Evolutionary conservation across 768 basidiomycete genomes (phyloP).

Genomic region (Lentinula sp.): DNA sequence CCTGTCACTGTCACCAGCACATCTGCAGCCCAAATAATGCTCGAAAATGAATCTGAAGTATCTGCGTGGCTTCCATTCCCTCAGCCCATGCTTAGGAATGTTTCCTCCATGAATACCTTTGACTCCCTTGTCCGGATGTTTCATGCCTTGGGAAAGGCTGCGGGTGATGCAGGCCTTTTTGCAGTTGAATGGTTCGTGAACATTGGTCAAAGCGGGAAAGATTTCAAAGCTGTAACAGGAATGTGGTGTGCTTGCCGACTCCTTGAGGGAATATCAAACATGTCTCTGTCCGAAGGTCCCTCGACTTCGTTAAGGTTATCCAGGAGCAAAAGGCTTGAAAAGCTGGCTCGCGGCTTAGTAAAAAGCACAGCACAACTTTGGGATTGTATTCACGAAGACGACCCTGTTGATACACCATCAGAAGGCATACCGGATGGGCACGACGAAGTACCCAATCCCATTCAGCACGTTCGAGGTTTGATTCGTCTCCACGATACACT

Average conservation of each 20-base stretch:
- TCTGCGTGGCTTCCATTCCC: slow-evolving; percentile 46
- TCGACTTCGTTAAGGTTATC: slow-evolving; percentile 16
- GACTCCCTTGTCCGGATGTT: slow-evolving; percentile 67
- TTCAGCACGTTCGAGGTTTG: slow-evolving; percentile 67
- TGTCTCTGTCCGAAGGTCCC: slow-evolving; percentile 32
- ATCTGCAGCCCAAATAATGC: slow-evolving; percentile 47
- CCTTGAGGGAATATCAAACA: slow-evolving; percentile 61
- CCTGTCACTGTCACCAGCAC: slow-evolving; percentile 38
- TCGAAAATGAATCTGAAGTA: slow-evolving; percentile 43
- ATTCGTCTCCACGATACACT: slow-evolving; percentile 54
- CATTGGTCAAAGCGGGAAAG: slow-evolving; percentile 39
- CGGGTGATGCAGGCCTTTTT: slow-evolving; percentile 63
- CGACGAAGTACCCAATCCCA: slow-evolving; percentile 32
- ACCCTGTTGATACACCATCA: slow-evolving; percentile 6
- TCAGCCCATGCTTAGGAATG: slow-evolving; percentile 47
- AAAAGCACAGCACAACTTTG: slow-evolving; percentile 67
- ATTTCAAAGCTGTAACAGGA: slow-evolving; percentile 53
- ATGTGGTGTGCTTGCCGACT: slow-evolving; percentile 81
- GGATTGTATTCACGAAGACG: slow-evolving; percentile 39
- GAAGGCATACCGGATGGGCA: background rate
- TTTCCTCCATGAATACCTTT: slow-evolving; percentile 44
- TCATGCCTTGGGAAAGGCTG: slow-evolving; percentile 60
- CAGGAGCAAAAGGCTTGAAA: slow-evolving; percentile 51
- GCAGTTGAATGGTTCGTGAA: slow-evolving; percentile 80
- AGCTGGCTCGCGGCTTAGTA: slow-evolving; percentile 56